Percentiles rank a stretch among this genome's conserved stretches.
phyloP scores from a whole-genome alignment of 495 filamentous ascomycete genomes.

The Xylaria venustula region DNA sequence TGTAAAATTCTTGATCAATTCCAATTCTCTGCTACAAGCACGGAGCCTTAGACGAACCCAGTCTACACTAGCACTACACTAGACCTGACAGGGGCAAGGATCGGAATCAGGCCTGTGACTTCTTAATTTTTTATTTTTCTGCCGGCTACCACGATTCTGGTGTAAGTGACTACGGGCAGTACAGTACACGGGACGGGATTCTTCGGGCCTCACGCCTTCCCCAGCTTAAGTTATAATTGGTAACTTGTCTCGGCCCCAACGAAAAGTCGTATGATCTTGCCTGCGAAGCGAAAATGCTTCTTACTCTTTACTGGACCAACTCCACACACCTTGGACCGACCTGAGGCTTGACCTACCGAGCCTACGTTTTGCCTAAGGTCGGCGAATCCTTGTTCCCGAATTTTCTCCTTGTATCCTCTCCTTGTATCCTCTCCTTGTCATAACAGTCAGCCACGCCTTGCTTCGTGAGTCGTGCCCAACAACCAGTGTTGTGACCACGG shows the following conservation, averaged over 20 bases:
- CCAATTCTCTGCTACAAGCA: neutral
- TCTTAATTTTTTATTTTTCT: too few relatives aligned
- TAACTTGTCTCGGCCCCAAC: conserved; percentile 7
- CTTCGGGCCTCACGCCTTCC: neutral
- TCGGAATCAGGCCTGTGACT: neutral
- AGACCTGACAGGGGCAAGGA: conserved; percentile 3
- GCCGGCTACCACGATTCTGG: too few relatives aligned
- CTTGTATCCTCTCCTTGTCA: too few relatives aligned
- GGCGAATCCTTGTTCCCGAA: neutral
- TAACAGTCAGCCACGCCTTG: neutral
- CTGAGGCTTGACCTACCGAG: neutral
- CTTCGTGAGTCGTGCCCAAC: neutral
- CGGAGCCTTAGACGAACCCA: neutral
- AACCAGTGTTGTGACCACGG: neutral
- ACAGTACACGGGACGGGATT: too few relatives aligned
- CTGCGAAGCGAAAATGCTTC: conserved; percentile 1
- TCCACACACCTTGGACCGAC: neutral
- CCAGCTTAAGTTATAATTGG: conserved; percentile 8
- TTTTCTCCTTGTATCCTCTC: neutral
- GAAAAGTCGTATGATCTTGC: conserved; percentile 10
- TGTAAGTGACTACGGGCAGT: too few relatives aligned
- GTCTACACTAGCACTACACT: too few relatives aligned
- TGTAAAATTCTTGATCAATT: too few relatives aligned
- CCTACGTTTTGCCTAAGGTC: neutral
- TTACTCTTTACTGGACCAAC: conserved; percentile 4